These are phyloP conservation scores for Aphanomyces invadans DNA, from an alignment of 352 stramenopile species.

Conservation along the genomic window DNA sequence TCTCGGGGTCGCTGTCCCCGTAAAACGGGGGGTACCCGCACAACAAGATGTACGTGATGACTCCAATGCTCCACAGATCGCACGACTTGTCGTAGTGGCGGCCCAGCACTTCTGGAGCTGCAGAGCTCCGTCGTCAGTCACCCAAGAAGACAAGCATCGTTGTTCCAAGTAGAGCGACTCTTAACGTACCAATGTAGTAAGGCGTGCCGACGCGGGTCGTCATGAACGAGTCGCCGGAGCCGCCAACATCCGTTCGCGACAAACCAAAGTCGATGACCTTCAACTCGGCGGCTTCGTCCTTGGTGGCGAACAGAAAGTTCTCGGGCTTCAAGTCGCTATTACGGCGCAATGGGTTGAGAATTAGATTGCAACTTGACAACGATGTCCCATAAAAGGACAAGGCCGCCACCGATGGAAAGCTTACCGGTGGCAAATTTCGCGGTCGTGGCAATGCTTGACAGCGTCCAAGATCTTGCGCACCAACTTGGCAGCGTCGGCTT, in stretches of 20 bases:
- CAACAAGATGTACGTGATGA: conserved; percentile 95
- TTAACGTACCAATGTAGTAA: conserved; percentile 82
- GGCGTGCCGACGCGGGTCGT: conserved; percentile 95
- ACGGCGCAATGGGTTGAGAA: too few relatives aligned
- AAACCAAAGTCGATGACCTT: conserved; percentile 99
- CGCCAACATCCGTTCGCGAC: conserved; percentile 80
- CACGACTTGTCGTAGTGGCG: conserved; percentile 94
- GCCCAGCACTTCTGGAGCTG: conserved; percentile 88
- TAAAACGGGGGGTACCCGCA: conserved; percentile 95
- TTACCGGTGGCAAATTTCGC: conserved; percentile 92
- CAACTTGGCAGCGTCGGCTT: conserved; percentile 91
- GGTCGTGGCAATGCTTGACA: conserved; percentile 96
- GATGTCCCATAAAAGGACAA: too few relatives aligned
- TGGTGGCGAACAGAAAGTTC: conserved; percentile 93
- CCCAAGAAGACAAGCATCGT: background rate
- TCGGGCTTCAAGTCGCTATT: conserved; percentile 96
- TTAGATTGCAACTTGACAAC: too few relatives aligned
- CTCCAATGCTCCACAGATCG: conserved; percentile 94
- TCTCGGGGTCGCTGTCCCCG: conserved; percentile 88
- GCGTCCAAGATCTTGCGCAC: conserved; percentile 95
- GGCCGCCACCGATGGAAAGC: background rate
- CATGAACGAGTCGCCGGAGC: conserved; percentile 50
- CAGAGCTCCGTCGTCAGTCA: background rate
- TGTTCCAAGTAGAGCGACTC: too few relatives aligned
- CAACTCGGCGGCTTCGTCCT: conserved; percentile 85